phyloP scores from a whole-genome alignment of 129 eudicot species.

The Flaveria brownii region DNA sequence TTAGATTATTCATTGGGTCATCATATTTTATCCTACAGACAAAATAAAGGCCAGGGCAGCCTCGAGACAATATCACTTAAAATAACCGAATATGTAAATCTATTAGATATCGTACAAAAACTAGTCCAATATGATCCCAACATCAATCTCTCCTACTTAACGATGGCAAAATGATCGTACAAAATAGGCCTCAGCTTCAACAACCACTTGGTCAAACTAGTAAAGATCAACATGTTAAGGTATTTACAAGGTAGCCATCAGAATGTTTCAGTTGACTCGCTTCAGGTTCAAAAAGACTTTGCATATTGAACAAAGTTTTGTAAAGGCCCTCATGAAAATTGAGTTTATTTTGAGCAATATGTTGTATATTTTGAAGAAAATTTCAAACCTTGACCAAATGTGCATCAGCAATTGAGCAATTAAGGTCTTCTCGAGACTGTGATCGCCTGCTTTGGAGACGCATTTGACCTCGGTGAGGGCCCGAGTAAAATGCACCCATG shows the following conservation, averaged over 20 bases:
- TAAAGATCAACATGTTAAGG: constrained; percentile 27
- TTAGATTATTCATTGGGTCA: neutral
- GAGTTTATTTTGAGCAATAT: constrained; percentile 13
- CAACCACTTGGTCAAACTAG: neutral
- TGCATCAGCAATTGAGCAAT: constrained; percentile 68
- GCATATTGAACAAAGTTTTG: constrained; percentile 4
- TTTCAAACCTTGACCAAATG: constrained; percentile 64
- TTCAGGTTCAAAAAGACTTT: constrained; percentile 22
- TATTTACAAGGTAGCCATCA: constrained; percentile 31
- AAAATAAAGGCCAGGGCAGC: neutral
- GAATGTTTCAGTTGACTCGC: constrained; percentile 25
- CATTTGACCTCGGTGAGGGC: constrained; percentile 78
- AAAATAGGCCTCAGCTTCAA: constrained; percentile 23
- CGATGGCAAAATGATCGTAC: constrained; percentile 13
- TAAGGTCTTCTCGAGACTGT: constrained; percentile 94
- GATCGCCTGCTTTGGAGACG: constrained; percentile 94
- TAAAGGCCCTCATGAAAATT: constrained; percentile 18
- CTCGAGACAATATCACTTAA: neutral
- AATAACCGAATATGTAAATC: constrained; percentile 13
- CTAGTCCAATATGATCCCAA: constrained; percentile 27
- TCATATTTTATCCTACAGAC: neutral
- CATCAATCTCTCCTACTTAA: constrained; percentile 23
- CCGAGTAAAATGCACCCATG: constrained; percentile 61
- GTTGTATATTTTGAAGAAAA: neutral
- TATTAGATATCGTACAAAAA: constrained; percentile 35